Evolutionary conservation across 1,284 basidiomycete genomes (phyloP), one percentile per base, ranked within the genome.

Genomic region (Schizopora paradoxa): DNA sequence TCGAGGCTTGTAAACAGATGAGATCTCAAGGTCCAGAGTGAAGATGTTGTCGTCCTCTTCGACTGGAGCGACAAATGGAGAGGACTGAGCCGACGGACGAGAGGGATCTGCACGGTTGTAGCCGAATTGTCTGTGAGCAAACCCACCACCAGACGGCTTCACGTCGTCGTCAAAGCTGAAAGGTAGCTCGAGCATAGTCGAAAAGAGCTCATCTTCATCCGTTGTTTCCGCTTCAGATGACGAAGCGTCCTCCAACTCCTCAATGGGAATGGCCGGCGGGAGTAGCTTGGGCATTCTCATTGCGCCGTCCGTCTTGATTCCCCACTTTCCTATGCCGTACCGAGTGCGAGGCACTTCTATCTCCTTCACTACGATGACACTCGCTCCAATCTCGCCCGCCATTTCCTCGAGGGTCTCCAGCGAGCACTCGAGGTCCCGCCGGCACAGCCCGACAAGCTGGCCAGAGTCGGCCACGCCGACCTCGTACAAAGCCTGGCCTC

Each of bases 401-500:
- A 96, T 96, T 68, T 80, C 81, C 58, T 88, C 86, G 11, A 96
- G 76, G 0, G 91, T 94, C 55, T 82, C 78, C 31, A 96, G 66
- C 2, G 82, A 87, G 51, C 76, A 74, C 49, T 89, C 86, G 56
- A 96, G 79, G 61, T 94, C 86, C 1, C 66, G 62, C 21, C 82
- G 72, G 0, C 78, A 70, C 5, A 96, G 74, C 0, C 92, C 92
- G 34, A 95, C 75, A 13, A 96, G 79, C 2, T 82, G 77, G 1
- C 92, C 92, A 3, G 86, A 86, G 61, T 96, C 92, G 27, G 82
- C 76, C 0, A 96, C 84, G 11, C 92, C 93, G 13, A 96, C 78
- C 61, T 95, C 92, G 57, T 96, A 96, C 61, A 91, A 89, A 0
- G 92, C 91, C 59, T 90, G 85, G 4, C 92, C 92, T 3, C 87